Evolutionary conservation across 768 basidiomycete genomes (phyloP), one percentile per base, ranked within the genome.

Genomic region (Gymnopilus junonius): DNA sequence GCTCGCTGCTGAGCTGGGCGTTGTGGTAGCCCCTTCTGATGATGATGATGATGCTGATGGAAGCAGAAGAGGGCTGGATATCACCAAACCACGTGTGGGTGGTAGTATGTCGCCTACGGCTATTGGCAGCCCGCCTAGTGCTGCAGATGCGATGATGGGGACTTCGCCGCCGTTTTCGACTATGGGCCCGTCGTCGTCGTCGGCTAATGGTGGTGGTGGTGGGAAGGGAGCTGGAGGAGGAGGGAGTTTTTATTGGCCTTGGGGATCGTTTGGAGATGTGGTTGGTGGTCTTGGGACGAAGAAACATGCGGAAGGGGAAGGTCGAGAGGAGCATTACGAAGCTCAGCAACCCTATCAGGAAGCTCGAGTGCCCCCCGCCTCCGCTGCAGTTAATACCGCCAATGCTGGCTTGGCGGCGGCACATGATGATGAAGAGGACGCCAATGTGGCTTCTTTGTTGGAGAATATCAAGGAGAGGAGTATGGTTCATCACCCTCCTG

Each of bases 111-210:
- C 34, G 17, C 35, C 37, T 25, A 40, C 20, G 14, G 0, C 37
- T 27, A 10, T 0, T 15, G 7, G 20, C 29, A 20, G 35, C 14
- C 10, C 54, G 8, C 10, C 21, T 29, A 35, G 11, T 35, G 35
- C 21, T 21, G n/a, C 51, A 3, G 37, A 58, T 67, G 57, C 69
- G 55, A 55, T 37, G 67, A 66, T 77, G 68, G 72, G 73, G 1
- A 71, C 71, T 8, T 75, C 74, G 34, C 75, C 75, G 31, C 76
- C 77, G 54, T 75, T 77, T 54, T 73, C 74, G 46, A 59, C 48
- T 75, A 64, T 62, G 51, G 20, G 67, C 62, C 34, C 32, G 39
- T 46, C 23, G 12, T 29, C n/a, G 64, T 37, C 32, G 39, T 46
- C 23, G 12, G 29, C n/a, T 29, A 32, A 40, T 23, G 39, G n/a